Conservation (phyloP, 2,329 filamentous ascomycete genomes). For the Diaporthe sp. region DNA sequence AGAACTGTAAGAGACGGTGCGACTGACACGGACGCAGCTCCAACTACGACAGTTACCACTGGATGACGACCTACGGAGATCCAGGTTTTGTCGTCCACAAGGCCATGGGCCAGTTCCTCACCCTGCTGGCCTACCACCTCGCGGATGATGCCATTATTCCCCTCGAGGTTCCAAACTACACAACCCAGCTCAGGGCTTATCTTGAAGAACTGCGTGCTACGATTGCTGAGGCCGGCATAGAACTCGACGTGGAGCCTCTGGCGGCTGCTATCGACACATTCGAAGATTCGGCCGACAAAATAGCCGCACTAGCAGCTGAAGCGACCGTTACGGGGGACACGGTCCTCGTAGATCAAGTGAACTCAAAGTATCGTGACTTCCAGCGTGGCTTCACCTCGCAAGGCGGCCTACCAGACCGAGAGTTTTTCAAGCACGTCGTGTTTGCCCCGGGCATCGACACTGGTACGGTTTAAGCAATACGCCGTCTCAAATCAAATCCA, state of each 20-base stretch:
- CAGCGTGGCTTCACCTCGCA: constrained; percentile 25
- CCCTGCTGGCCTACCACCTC: constrained; percentile 4
- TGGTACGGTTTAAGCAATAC: neutral
- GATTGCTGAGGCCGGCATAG: neutral
- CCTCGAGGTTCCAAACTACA: constrained; percentile 5
- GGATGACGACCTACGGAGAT: constrained; percentile 89
- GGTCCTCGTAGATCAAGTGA: neutral
- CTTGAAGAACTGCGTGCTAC: constrained; percentile 12
- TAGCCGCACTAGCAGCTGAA: constrained; percentile 4
- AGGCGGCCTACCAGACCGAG: constrained; percentile 7
- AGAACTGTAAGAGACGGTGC: constrained; percentile 36
- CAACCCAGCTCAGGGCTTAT: neutral
- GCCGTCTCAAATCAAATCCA: neutral
- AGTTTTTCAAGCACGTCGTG: constrained; percentile 2
- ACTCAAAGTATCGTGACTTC: constrained; percentile 27
- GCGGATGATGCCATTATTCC: neutral
- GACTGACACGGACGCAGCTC: constrained; percentile 86
- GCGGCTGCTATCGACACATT: constrained; percentile 9
- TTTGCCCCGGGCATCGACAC: constrained; percentile 20
- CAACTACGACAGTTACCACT: constrained; percentile 92
- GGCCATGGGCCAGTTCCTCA: constrained; percentile 24
- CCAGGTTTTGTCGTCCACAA: constrained; percentile 59
- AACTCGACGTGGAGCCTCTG: constrained; percentile 13
- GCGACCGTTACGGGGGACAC: neutral
- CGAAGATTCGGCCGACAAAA: neutral